Conservation (phyloP, 192 early-diverging fungal species). For the Coemansia sp. region DNA sequence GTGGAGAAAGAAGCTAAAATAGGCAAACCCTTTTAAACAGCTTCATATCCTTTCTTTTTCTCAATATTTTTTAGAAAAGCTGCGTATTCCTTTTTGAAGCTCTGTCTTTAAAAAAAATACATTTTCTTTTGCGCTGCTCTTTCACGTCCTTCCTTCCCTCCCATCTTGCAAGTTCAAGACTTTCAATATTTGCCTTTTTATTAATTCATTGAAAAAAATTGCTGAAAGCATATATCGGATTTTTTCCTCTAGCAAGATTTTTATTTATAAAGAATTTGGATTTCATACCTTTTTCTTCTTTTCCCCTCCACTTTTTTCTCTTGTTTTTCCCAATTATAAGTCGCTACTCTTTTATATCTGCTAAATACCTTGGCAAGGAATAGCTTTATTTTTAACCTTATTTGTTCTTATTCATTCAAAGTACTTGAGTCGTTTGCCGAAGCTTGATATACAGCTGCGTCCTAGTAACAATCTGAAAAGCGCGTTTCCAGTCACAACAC, state of each 20-base stretch:
- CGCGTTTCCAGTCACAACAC: neutral
- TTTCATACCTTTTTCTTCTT: conserved; percentile 3
- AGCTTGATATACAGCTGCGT: neutral
- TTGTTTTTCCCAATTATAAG: conserved; percentile 6
- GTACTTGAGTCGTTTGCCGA: too few relatives aligned
- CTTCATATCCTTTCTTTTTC: neutral
- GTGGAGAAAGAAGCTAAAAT: conserved; percentile 1
- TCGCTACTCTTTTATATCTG: conserved; percentile 8
- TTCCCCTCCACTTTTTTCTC: conserved; percentile 10
- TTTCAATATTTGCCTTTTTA: conserved; percentile 1
- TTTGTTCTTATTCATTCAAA: too few relatives aligned
- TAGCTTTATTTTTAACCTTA: conserved; percentile 1
- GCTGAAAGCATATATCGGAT: neutral
- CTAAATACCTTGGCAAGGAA: neutral
- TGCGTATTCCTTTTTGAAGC: conserved; percentile 4
- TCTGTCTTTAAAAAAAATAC: conserved; percentile 5
- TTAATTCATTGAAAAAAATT: conserved; percentile 2
- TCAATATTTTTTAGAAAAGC: conserved; percentile 1
- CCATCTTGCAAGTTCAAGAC: conserved; percentile 1
- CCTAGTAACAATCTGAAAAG: neutral
- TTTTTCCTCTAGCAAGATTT: conserved; percentile 12
- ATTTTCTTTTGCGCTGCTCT: conserved; percentile 6
- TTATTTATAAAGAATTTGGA: conserved; percentile 1
- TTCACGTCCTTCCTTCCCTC: neutral
- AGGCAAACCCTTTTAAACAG: neutral